These are phyloP conservation scores for Triadica sebifera DNA, from an alignment of 345 rosid species.

Conservation along the genomic window DNA sequence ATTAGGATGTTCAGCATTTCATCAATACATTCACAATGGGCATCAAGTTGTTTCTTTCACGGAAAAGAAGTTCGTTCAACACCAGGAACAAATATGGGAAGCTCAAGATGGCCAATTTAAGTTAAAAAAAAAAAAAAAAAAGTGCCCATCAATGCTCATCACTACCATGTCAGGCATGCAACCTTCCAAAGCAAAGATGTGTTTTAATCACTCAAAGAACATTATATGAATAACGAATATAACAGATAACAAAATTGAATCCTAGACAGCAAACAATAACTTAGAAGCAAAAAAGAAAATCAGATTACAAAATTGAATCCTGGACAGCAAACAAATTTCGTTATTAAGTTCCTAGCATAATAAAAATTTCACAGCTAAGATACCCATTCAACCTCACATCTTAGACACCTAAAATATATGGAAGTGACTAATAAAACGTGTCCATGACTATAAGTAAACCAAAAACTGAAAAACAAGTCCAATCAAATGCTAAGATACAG, in stretches of 20 bases:
- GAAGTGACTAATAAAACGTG: conserved; percentile 13
- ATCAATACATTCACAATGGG: too few species aligned
- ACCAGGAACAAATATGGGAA: too few species aligned
- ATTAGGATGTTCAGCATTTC: too few species aligned
- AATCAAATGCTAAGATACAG: conserved; percentile 4
- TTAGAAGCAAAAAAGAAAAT: background rate
- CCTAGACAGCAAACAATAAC: conserved; percentile 5
- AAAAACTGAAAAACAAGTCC: conserved; percentile 16
- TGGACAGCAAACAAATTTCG: conserved; percentile 8
- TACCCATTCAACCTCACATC: background rate
- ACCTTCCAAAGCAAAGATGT: too few species aligned
- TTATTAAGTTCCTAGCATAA: conserved; percentile 8
- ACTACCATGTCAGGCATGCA: too few species aligned
- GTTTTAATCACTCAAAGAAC: too few species aligned
- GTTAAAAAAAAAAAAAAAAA: too few species aligned
- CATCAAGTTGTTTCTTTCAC: too few species aligned
- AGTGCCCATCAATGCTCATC: too few species aligned
- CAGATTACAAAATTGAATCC: conserved; percentile 25
- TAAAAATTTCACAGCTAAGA: conserved; percentile 13
- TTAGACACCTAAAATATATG: conserved; percentile 16
- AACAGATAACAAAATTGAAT: conserved; percentile 23
- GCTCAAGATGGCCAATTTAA: too few species aligned
- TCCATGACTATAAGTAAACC: conserved; percentile 6
- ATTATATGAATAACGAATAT: too few species aligned
- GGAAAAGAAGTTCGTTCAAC: too few species aligned